phyloP scores from a whole-genome alignment of 1,284 basidiomycete species.

The Sporisorium scitamineum region DNA sequence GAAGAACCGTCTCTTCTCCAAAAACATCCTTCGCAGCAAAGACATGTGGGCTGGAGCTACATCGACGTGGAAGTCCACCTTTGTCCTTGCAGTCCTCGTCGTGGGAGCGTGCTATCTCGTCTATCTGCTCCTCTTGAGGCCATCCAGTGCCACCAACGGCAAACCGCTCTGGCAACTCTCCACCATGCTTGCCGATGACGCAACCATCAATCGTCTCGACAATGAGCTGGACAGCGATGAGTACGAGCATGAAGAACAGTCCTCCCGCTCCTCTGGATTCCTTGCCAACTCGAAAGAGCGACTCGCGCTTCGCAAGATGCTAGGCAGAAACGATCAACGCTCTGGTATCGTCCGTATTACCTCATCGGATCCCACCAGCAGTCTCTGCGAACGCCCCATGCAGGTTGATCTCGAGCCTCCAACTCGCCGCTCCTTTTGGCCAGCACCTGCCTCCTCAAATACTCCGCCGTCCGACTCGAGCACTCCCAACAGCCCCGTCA shows the following conservation, averaged over 20 bases:
- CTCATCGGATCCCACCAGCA: constrained; percentile 60
- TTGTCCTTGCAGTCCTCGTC: constrained; percentile 8
- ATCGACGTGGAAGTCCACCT: constrained; percentile 19
- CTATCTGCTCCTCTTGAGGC: constrained; percentile 4
- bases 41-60: constrained; percentile 20
- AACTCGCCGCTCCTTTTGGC: constrained; percentile 31
- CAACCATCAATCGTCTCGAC: constrained; percentile 17
- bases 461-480: constrained; percentile 12
- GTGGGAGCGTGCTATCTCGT: background rate
- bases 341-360: constrained; percentile 55
- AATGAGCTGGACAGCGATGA: constrained; percentile 46
- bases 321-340: constrained; percentile 22
- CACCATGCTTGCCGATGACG: constrained; percentile 18
- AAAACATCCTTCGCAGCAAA: constrained; percentile 22
- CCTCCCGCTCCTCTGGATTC: constrained; percentile 14
- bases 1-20: constrained; percentile 26
- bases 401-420: constrained; percentile 53
- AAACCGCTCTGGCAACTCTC: constrained; percentile 32
- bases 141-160: constrained; percentile 5
- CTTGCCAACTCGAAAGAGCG: constrained; percentile 41
- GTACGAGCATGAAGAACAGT: constrained; percentile 47
- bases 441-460: constrained; percentile 16
- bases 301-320: constrained; percentile 19
- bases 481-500: constrained; percentile 5
- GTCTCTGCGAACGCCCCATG: constrained; percentile 53